Conservation (phyloP, 2,329 filamentous ascomycete species). For the Fusarium miscanthi region DNA sequence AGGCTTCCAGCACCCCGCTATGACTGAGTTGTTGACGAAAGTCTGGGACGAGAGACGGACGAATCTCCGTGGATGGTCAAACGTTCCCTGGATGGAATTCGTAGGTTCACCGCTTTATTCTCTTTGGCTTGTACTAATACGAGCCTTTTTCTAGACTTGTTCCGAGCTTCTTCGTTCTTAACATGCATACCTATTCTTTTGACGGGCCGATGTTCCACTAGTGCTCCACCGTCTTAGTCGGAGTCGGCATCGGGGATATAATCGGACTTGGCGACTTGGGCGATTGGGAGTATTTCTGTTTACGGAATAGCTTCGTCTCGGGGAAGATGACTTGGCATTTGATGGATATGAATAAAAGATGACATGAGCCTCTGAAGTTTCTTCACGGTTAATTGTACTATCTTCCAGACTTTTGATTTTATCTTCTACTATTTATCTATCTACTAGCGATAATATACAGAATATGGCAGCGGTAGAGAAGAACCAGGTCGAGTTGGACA, state of each 20-base stretch:
- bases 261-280: background rate
- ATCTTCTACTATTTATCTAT: rapidly evolving
- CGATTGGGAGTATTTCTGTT: conserved; percentile 15
- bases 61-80: conserved; percentile 26
- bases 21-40: conserved; percentile 41
- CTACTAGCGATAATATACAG: rapidly evolving
- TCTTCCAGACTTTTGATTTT: rapidly evolving
- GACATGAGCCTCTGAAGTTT: rapidly evolving
- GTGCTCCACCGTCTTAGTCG: background rate
- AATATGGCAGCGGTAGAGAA: conserved; percentile 27
- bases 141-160: conserved; percentile 17
- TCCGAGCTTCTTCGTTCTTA: conserved; percentile 25
- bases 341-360: background rate
- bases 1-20: conserved; percentile 41
- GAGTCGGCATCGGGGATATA: conserved; percentile 5
- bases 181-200: conserved; percentile 40
- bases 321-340: background rate
- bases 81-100: conserved; percentile 48
- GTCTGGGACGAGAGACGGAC: conserved; percentile 41
- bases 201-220: background rate
- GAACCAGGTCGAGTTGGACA: conserved; percentile 22
- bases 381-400: rapidly evolving
- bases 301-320: conserved; percentile 15
- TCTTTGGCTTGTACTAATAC: background rate
- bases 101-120: conserved; percentile 14